Conservation (phyloP, 371 early-diverging fungal species). For the Nematocida ausubeli region DNA sequence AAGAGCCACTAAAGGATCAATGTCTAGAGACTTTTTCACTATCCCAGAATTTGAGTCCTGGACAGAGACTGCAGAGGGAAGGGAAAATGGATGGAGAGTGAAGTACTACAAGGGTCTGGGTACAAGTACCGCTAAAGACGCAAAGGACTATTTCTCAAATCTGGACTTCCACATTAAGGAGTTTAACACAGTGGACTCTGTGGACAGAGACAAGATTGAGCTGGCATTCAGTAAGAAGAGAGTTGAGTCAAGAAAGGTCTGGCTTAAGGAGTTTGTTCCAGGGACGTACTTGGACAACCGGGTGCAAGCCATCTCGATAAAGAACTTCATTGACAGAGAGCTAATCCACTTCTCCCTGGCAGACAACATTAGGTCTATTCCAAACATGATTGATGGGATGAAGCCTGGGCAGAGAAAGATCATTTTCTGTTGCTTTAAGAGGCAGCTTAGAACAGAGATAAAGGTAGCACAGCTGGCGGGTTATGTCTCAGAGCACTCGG, state of each 20-base stretch:
- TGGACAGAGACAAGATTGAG: constrained; percentile 79
- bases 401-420: constrained; percentile 98
- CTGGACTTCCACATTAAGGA: constrained; percentile 78
- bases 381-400: constrained; percentile 90
- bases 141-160: constrained; percentile 83
- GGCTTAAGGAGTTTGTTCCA: constrained; percentile 79
- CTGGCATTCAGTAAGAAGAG: constrained; percentile 96
- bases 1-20: constrained; percentile 69
- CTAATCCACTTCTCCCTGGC: constrained; percentile 92
- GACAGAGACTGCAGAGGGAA: constrained; percentile 68
- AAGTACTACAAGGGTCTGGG: constrained; percentile 99
- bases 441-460: constrained; percentile 76
- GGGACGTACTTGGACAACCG: constrained; percentile 88
- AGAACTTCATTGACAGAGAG: constrained; percentile 93
- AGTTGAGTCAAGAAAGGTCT: constrained; percentile 87
- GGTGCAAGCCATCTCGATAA: constrained; percentile 74
- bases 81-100: constrained; percentile 68
- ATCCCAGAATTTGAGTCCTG: constrained; percentile 91
- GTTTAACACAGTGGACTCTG: constrained; percentile 71
- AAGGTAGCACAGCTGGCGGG: constrained; percentile 92
- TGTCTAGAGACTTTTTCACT: constrained; percentile 76
- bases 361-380: constrained; percentile 93
- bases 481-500: constrained; percentile 82
- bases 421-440: constrained; percentile 82
- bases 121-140: constrained; percentile 82